phyloP scores from a whole-genome alignment of 2,329 filamentous ascomycete species.

The Didymosphaeria variabile region DNA sequence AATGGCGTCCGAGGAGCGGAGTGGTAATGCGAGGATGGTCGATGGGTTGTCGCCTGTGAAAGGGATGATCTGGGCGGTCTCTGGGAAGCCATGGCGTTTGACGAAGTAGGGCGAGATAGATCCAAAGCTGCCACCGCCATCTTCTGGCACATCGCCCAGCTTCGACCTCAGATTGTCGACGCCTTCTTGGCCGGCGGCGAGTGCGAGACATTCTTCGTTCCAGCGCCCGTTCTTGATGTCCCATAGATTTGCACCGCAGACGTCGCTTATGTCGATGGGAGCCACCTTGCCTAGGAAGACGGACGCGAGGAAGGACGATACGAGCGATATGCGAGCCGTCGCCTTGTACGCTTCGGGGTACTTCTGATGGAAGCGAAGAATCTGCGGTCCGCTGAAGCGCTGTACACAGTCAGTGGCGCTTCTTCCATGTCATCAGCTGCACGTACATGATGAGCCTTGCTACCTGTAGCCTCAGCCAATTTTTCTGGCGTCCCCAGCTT shows the following conservation, averaged over 20 bases:
- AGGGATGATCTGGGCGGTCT: constrained; percentile 78
- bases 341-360: constrained; percentile 82
- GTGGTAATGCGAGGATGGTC: constrained; percentile 89
- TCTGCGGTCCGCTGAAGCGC: constrained; percentile 98
- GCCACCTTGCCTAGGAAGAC: constrained; percentile 86
- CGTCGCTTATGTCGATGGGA: constrained; percentile 91
- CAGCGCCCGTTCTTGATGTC: constrained; percentile 80
- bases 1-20: constrained; percentile 89
- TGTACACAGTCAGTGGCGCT: constrained; percentile 48
- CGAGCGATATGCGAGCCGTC: constrained; percentile 87
- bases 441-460: constrained; percentile 90
- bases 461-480: constrained; percentile 84
- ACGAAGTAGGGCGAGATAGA: constrained; percentile 81
- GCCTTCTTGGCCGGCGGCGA: constrained; percentile 73
- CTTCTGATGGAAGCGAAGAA: constrained; percentile 83
- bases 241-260: constrained; percentile 97
- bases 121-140: constrained; percentile 83
- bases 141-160: constrained; percentile 79
- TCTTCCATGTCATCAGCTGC: background rate
- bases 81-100: constrained; percentile 77
- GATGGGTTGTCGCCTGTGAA: constrained; percentile 97
- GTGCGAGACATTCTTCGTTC: constrained; percentile 76
- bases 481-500: constrained; percentile 71
- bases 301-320: constrained; percentile 94
- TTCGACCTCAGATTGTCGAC: constrained; percentile 75